Evolutionary conservation across 139 green algal genomes (phyloP).

Genomic region (Monoraphidium neglectum): DNA sequence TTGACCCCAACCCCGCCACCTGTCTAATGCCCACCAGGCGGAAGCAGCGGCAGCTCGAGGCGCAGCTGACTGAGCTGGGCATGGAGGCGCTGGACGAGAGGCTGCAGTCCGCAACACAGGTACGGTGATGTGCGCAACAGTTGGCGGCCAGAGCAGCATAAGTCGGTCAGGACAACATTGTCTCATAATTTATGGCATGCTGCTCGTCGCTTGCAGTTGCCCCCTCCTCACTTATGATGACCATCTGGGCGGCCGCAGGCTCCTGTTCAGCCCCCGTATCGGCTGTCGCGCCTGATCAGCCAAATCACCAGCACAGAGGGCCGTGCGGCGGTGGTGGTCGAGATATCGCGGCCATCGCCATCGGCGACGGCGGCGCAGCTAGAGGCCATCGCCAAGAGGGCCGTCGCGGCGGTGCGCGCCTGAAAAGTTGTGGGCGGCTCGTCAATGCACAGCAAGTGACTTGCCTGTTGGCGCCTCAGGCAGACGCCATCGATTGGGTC

Average conservation of each 20-base stretch:
- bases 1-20: neutral
- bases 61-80: constrained; percentile 45
- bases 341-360: constrained; percentile 35
- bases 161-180: too few species aligned
- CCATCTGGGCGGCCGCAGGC: too few species aligned
- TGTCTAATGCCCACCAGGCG: constrained; percentile 29
- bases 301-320: constrained; percentile 30
- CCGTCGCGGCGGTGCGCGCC: constrained; percentile 19
- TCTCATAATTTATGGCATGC: too few species aligned
- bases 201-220: too few species aligned
- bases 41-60: constrained; percentile 50
- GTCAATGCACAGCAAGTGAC: neutral
- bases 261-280: constrained; percentile 51
- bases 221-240: too few species aligned
- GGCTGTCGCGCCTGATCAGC: constrained; percentile 59
- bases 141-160: too few species aligned
- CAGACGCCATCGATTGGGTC: constrained; percentile 22
- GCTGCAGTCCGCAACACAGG: constrained; percentile 47
- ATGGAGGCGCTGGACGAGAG: constrained; percentile 68
- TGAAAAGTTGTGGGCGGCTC: constrained; percentile 19
- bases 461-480: neutral
- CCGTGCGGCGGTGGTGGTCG: constrained; percentile 48
- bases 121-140: too few species aligned
- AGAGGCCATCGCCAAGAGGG: constrained; percentile 35
- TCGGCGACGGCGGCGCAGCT: constrained; percentile 33